Conservation (phyloP, 1,284 basidiomycete genomes). For the Sphagnurus paluster region DNA sequence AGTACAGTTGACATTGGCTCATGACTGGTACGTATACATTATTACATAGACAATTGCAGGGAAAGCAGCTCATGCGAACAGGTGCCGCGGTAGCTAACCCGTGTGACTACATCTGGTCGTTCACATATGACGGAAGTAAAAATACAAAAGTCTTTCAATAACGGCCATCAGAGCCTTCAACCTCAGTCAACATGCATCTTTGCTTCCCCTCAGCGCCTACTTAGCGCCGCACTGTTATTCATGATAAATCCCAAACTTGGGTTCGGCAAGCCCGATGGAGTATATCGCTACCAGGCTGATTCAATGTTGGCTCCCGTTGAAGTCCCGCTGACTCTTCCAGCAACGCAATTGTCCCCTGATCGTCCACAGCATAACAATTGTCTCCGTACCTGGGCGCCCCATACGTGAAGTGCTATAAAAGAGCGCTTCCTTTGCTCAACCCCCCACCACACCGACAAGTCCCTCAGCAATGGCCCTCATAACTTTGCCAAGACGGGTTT, state of each 20-base stretch:
- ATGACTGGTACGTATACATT: too few relatives aligned
- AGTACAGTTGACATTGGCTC: not conserved
- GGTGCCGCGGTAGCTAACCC: too few relatives aligned
- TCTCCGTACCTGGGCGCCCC: not conserved
- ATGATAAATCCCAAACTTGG: constrained; percentile 1
- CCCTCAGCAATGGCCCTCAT: constrained; percentile 12
- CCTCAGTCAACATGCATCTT: not conserved
- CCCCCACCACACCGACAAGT: too few relatives aligned
- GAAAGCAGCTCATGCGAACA: constrained; percentile 1
- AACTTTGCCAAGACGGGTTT: constrained; percentile 19
- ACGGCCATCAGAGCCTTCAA: not conserved
- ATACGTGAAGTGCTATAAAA: too few relatives aligned
- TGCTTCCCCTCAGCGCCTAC: not conserved
- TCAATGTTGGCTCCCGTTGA: not conserved
- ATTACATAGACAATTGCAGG: constrained; percentile 16
- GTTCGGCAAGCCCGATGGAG: constrained; percentile 11
- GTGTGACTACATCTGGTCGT: too few relatives aligned
- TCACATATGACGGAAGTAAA: too few relatives aligned
- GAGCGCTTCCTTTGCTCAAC: too few relatives aligned
- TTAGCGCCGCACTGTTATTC: not conserved
- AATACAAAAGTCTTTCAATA: too few relatives aligned
- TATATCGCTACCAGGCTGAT: not conserved
- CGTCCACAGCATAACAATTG: constrained; percentile 3
- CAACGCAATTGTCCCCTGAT: constrained; percentile 10
- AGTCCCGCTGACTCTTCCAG: constrained; percentile 9